Base-by-base conservation (phyloP, 306 rosid genomes). In the Vigna unguiculata region DNA sequence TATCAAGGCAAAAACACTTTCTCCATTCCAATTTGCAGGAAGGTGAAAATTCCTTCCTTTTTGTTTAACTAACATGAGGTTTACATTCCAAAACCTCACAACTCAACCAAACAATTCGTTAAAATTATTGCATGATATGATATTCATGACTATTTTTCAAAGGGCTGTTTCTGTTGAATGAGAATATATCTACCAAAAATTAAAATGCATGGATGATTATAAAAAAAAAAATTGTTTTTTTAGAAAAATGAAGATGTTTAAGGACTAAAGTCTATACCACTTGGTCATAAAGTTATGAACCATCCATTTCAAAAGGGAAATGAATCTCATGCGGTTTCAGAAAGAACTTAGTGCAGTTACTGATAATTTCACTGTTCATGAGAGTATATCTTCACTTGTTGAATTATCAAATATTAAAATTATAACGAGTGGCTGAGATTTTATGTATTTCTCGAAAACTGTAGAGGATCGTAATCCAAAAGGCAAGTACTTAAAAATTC, bases 1-100 rank as follows among this genome's bases (percentile, higher is more conserved):
- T 40, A 40, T 65, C 71, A 65, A 65, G 52, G 52, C 32, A 65
- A 65, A 20, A 65, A 11, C 70, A 65, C 71, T 40, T 36, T 64
- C 45, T 65, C 5, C 9, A 13, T 20, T 5, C 34, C 19, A 11
- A 38, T 36, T 20, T 40, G 71, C n/a, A 10, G 69, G 52, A 65
- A 40, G 52, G 17, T 20, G 32, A 63, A 53, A 63, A 36, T 17
- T 10, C 20, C n/a, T 16, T n/a, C 9, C 24, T 13, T 61, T 59
- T 25, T 6, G 25, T 32, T 61, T 14, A 52, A 17, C 20, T 0
- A 30, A 32, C 5, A 15, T 16, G 17, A 25, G 7, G 3, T 61
- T 38, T 61, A 32, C 45, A 61, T 15, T 28, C 64, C 1, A 4
- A 22, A 53, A 20, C 7, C 4, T 9, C 59, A 24, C 0, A 57